Percentiles rank a stretch among this genome's conserved stretches.
phyloP scores from a whole-genome alignment of 257 asterid species.

The Cordia subcordata region DNA sequence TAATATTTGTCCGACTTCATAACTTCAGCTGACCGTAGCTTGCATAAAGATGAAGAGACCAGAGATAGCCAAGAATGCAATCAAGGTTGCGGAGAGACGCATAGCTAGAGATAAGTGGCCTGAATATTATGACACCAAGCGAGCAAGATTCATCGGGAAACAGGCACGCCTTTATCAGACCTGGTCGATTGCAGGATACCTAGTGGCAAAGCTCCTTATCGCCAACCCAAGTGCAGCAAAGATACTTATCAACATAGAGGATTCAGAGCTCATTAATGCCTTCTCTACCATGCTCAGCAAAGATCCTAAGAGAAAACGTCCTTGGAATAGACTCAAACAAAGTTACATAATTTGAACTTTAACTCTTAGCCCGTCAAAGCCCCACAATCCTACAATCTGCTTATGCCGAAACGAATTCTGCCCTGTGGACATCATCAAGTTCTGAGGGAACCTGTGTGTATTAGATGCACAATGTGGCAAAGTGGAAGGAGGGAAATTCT shows the following conservation, averaged over 20 bases:
- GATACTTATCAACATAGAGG: constrained; percentile 59
- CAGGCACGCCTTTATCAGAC: constrained; percentile 78
- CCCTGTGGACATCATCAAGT: no score
- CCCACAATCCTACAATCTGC: no score
- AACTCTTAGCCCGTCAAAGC: no score
- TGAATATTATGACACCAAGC: constrained; percentile 71
- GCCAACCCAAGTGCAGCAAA: constrained; percentile 64
- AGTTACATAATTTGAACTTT: constrained; percentile 52
- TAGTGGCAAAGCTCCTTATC: constrained; percentile 66
- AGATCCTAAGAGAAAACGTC: constrained; percentile 65
- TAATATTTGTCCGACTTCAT: neutral
- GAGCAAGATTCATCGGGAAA: constrained; percentile 70
- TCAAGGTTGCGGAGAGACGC: constrained; percentile 53
- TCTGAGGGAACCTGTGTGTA: no score
- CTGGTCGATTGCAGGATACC: constrained; percentile 77
- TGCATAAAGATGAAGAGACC: constrained; percentile 76
- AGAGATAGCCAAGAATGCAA: constrained; percentile 65
- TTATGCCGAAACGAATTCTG: no score
- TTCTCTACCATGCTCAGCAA: constrained; percentile 44
- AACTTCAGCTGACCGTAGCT: constrained; percentile 64
- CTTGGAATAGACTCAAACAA: constrained; percentile 48
- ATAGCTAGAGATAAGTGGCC: constrained; percentile 71
- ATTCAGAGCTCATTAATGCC: constrained; percentile 53
- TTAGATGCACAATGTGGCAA: no score
- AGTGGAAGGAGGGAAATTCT: no score